phyloP scores from a whole-genome alignment of 129 eudicot genomes.

The Deinandra increscens region DNA sequence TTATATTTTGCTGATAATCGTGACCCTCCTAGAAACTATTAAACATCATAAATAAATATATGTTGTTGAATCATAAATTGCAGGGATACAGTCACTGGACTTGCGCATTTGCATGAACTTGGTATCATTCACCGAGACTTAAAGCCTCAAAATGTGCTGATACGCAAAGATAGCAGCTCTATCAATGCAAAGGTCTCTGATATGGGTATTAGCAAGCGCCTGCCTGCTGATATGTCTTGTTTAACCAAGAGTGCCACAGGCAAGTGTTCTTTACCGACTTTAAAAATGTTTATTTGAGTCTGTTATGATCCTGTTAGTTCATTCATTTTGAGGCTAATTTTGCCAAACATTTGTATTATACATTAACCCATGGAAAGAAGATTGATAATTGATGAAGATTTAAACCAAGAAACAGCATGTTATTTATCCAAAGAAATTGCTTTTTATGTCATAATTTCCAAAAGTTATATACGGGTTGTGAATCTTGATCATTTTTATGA shows the following conservation, averaged over 20 bases:
- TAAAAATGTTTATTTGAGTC: background rate
- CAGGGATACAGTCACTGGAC: slow-evolving; percentile 73
- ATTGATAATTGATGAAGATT: background rate
- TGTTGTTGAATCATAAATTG: slow-evolving; percentile 20
- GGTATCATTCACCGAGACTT: slow-evolving; percentile 85
- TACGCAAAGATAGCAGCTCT: slow-evolving; percentile 56
- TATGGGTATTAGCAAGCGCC: slow-evolving; percentile 96
- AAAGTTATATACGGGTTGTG: background rate
- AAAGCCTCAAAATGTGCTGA: slow-evolving; percentile 85
- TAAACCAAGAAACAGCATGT: too few relatives aligned
- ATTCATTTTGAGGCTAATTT: background rate
- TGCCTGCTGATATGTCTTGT: slow-evolving; percentile 58
- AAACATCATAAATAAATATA: background rate
- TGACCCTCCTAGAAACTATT: slow-evolving; percentile 2
- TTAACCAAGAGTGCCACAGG: slow-evolving; percentile 76
- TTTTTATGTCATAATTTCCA: slow-evolving; percentile 1
- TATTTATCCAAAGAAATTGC: background rate
- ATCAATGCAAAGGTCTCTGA: slow-evolving; percentile 81
- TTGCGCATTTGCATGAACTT: slow-evolving; percentile 85
- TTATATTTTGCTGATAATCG: background rate
- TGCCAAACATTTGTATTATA: too few relatives aligned
- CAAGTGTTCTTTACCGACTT: slow-evolving; percentile 37
- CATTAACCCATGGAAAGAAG: background rate
- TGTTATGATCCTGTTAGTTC: background rate
- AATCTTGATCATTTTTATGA: slow-evolving; percentile 19